Evolutionary conservation across 352 stramenopile species (phyloP).

Genomic region (Phytophthora europaea): DNA sequence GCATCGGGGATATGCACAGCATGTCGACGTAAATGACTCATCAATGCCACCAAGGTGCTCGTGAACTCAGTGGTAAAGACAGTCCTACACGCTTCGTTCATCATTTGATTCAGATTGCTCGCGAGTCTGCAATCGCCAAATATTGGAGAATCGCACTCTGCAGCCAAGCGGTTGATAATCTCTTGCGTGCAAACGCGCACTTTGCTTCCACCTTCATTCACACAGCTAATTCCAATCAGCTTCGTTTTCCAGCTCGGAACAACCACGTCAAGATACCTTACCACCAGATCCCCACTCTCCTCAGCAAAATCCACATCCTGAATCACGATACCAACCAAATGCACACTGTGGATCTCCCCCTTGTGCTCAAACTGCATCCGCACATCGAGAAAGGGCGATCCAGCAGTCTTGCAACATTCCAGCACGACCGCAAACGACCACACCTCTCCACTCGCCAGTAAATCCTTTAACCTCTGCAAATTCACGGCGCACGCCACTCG

Average conservation of each 20-base stretch:
- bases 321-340: conserved; percentile 33
- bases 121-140: conserved; percentile 20
- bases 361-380: conserved; percentile 33
- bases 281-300: conserved; percentile 25
- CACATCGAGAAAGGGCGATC: conserved; percentile 33
- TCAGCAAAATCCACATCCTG: conserved; percentile 8
- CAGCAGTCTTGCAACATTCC: conserved; percentile 19
- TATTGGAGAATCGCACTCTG: conserved; percentile 17
- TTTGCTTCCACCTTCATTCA: conserved; percentile 4
- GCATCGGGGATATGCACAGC: conserved; percentile 4
- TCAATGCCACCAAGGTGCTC: conserved; percentile 22
- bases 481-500: conserved; percentile 31
- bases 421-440: conserved; percentile 35
- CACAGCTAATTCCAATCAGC: conserved; percentile 30
- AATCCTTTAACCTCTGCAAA: conserved; percentile 31
- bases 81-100: conserved; percentile 23
- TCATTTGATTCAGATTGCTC: conserved; percentile 32
- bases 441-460: conserved; percentile 12
- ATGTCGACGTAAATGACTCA: conserved; percentile 22
- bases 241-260: conserved; percentile 24
- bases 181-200: conserved; percentile 11
- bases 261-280: conserved; percentile 30
- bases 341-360: conserved; percentile 24
- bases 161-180: conserved; percentile 21
- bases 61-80: conserved; percentile 27